phyloP scores from a whole-genome alignment of 1,284 basidiomycete genomes.

The Cystobasidiaceae sp. region DNA sequence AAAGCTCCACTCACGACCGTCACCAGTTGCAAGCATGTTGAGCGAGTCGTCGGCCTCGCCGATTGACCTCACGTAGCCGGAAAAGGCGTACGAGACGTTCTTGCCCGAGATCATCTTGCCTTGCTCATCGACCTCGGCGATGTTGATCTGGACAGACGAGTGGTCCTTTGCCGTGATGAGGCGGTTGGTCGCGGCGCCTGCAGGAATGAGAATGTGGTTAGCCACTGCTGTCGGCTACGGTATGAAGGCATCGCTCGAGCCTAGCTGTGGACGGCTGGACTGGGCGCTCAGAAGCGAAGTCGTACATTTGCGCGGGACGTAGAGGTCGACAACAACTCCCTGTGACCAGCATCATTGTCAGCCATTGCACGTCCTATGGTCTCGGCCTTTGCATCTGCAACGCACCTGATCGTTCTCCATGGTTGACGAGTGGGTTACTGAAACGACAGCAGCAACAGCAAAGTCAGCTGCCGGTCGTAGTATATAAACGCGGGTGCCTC shows the following conservation, averaged over 20 bases:
- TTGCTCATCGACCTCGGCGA: conserved; percentile 89
- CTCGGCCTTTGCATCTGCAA: background rate
- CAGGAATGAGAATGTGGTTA: conserved; percentile 20
- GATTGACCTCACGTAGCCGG: conserved; percentile 85
- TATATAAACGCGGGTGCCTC: background rate
- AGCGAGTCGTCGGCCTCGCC: conserved; percentile 96
- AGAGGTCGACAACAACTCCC: conserved; percentile 99
- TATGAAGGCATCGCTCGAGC: background rate
- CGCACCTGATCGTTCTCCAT: conserved; percentile 35
- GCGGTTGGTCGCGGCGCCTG: conserved; percentile 60
- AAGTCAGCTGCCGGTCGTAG: background rate
- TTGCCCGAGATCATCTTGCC: conserved; percentile 77
- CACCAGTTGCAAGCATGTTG: conserved; percentile 93
- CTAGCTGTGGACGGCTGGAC: background rate
- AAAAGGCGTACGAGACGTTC: conserved; percentile 87
- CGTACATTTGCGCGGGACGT: conserved; percentile 98
- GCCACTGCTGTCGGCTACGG: conserved; percentile 11
- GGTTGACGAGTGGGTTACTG: background rate
- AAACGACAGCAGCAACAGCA: background rate
- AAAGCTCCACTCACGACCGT: conserved; percentile 68
- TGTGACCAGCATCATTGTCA: conserved; percentile 45
- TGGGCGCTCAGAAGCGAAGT: conserved; percentile 60
- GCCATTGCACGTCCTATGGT: background rate
- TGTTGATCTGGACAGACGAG: conserved; percentile 92
- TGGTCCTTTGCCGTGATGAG: conserved; percentile 98